Base-by-base conservation (phyloP, 2,329 filamentous ascomycete genomes). In the Pezicula neosporulosa region DNA sequence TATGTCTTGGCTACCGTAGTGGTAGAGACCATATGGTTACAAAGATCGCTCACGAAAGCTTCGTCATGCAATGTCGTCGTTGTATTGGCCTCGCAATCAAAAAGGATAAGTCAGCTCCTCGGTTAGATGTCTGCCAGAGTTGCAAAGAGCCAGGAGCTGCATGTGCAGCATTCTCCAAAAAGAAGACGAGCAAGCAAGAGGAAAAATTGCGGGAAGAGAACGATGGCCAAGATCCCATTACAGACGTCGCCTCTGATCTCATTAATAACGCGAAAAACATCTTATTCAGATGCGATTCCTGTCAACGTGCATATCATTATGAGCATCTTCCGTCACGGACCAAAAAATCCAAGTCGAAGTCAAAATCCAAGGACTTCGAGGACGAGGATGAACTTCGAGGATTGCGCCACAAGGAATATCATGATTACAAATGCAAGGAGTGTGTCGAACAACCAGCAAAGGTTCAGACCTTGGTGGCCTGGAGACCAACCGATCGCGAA, bases 1-100 rank as follows among this genome's bases (percentile, higher is more conserved):
- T 72, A 38, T 99, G 94, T 64, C 76, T 99, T 27, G 91, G 93
- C 1, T 75, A 78, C 45, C 82, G 94, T 46, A 81, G 79, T 47
- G 74, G 68, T 12, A 81, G 94, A 54, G 90, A 96, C n/a, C 94
- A 97, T 66, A 73, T 94, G 35, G 90, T 90, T 9, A 97, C 91
- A 21, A 99, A 97, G 67, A 70, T 97, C 48, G 85, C 77, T 2
- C 75, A 86, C 1, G 83, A 86, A 2, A 71, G 86, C 36, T 97
- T 96, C 60, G 85, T 99, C 15, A 73, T 99, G 37, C 94, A 99
- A 66, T 99, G 94, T 71, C 86, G 85, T 58, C 87, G 85, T 51
- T 99, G 94, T 66, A 79, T 97, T 55, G 86, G 86, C 3, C 65
- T 78, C 18, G 78, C 84, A 43, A 73, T 75, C 54, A 84, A 83